Evolutionary conservation across 208 protist species (phyloP), one percentile per base, ranked within the genome.

Genomic region (Vickermania ingenoplastis): DNA sequence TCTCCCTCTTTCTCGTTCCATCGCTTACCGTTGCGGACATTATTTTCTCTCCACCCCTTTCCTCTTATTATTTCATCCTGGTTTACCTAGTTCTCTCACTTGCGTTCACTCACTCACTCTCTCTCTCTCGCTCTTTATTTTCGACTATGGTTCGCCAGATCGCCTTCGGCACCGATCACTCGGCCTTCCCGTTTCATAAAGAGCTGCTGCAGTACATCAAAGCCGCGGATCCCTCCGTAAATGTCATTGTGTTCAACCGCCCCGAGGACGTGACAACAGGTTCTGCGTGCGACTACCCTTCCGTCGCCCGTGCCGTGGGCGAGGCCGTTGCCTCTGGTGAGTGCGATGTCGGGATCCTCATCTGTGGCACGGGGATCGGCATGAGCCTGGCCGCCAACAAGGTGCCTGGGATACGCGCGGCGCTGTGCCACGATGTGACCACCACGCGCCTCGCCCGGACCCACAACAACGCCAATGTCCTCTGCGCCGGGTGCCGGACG

Each of bases 331-430:
- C 76, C 36, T 67, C 60, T 31, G 74, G 77, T 1, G 72, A 87
- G 64, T 76, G 61, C 28, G 86, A 93, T 29, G 65, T 57, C 11
- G 92, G 89, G 4, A 77, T 98, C 45, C 76, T 97, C 2, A 51
- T 96, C 2, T 98, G 96, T 65, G 94, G 95, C 53, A 97, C 84
- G 25, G 96, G 96, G 31, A 97, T 98, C 55, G 96, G 96, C 27
- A 97, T 98, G 67, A 84, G 67, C 36, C 97, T 98, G 50, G 94
- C 96, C 5, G 92, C 93, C 2, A 98, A 98, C 77, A 98, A 98
- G 67, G 63, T 91, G 45, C 48, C 61, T 13, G 94, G 93, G 30
- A 86, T 98, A 61, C 81, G 95, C 11, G 93, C 91, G 0, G 96
- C 91, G 14, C 75, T 98, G 30, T 97, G 90, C 77, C 79, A 97